A percentile compares a stretch with the other conserved stretches of the same genome.
These are phyloP conservation scores for Candida pini DNA, from an alignment of 805 yeast genomes.

Conservation along the genomic window DNA sequence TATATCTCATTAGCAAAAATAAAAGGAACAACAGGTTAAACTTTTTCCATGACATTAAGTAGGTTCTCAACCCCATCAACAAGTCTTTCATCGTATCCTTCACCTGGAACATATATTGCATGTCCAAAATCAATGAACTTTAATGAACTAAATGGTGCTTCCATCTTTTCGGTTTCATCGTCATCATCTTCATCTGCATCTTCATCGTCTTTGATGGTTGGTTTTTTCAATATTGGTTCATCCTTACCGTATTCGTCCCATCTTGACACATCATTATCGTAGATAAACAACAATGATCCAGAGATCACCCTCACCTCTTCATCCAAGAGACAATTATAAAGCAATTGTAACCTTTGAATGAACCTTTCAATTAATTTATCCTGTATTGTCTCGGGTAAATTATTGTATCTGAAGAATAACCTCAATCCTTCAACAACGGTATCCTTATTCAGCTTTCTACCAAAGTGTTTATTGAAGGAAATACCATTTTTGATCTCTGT, in stretches of 20 bases:
- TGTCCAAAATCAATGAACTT: slow-evolving; percentile 90
- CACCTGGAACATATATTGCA: slow-evolving; percentile 53
- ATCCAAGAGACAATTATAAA: slow-evolving; percentile 59
- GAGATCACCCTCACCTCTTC: slow-evolving; percentile 63
- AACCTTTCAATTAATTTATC: slow-evolving; percentile 39
- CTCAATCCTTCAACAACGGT: slow-evolving; percentile 41
- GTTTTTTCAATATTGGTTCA: slow-evolving; percentile 31
- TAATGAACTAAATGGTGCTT: slow-evolving; percentile 48
- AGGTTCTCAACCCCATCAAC: slow-evolving; percentile 66
- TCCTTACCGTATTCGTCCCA: slow-evolving; percentile 42
- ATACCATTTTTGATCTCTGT: slow-evolving; percentile 34
- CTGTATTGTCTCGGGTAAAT: slow-evolving; percentile 28
- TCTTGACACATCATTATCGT: slow-evolving; percentile 56
- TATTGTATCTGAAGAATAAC: slow-evolving; percentile 38
- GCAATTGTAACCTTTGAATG: slow-evolving; percentile 52
- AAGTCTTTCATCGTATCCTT: slow-evolving; percentile 68
- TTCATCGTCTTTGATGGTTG: slow-evolving; percentile 25
- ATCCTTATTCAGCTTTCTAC: slow-evolving; percentile 47
- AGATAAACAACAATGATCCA: slow-evolving; percentile 66
- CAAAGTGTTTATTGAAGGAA: slow-evolving; percentile 61
- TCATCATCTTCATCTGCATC: slow-evolving; percentile 20
- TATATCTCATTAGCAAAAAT: background rate
- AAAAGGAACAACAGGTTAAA: slow-evolving; percentile 2
- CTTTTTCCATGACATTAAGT: slow-evolving; percentile 35
- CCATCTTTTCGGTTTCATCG: slow-evolving; percentile 15